Evolutionary conservation across 2,329 filamentous ascomycete genomes (phyloP).

Genomic region (Monilinia fructicola): DNA sequence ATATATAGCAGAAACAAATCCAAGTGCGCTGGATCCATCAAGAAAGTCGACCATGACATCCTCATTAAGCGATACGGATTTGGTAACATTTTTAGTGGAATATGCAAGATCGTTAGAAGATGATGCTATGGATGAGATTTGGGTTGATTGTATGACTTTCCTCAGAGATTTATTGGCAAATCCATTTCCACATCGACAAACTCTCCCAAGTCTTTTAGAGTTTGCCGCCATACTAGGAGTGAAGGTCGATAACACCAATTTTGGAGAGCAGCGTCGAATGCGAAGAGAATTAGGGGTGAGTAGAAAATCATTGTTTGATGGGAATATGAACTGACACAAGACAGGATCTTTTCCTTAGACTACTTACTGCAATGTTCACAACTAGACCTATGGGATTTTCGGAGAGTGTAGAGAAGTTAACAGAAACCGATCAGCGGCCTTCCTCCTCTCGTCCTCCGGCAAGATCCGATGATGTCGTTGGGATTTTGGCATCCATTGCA

Average conservation of each 20-base stretch:
- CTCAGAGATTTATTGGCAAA: conserved; percentile 87
- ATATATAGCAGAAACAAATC: conserved; percentile 91
- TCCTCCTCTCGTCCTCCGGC: conserved; percentile 31
- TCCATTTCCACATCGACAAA: conserved; percentile 91
- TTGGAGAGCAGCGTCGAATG: conserved; percentile 92
- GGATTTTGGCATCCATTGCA: conserved; percentile 75
- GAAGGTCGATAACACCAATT: conserved; percentile 97
- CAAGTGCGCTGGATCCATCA: conserved; percentile 70
- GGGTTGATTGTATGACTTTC: conserved; percentile 91
- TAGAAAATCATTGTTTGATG: conserved; percentile 31
- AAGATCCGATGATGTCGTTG: conserved; percentile 72
- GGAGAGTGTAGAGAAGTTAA: conserved; percentile 48
- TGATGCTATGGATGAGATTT: conserved; percentile 97
- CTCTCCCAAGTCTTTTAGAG: conserved; percentile 79
- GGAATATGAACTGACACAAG: conserved; percentile 4
- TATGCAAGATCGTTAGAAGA: conserved; percentile 91
- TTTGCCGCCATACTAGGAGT: conserved; percentile 88
- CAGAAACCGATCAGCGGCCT: conserved; percentile 41
- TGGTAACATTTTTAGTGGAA: conserved; percentile 85
- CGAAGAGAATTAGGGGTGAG: conserved; percentile 81
- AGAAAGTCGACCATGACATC: conserved; percentile 88
- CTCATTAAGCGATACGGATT: conserved; percentile 75
- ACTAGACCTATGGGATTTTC: conserved; percentile 75
- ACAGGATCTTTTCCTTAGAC: conserved; percentile 82
- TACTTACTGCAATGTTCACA: conserved; percentile 92